phyloP scores from a whole-genome alignment of 2,329 filamentous ascomycete genomes.

The Colletotrichum viniferum region DNA sequence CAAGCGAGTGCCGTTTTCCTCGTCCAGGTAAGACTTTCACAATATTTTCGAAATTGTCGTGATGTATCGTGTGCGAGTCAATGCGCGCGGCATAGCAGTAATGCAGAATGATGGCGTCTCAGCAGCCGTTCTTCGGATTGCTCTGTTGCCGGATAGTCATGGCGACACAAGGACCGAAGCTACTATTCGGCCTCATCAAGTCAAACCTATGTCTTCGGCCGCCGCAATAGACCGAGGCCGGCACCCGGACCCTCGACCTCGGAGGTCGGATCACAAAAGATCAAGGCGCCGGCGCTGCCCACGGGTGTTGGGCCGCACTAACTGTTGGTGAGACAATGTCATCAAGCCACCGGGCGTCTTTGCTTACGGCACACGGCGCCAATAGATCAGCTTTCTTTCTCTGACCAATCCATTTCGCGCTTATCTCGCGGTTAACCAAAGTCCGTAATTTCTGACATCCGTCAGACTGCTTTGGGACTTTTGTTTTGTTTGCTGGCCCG shows the following conservation, averaged over 20 bases:
- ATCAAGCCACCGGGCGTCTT: background rate
- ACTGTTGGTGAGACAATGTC: background rate
- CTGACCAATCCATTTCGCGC: background rate
- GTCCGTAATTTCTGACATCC: background rate
- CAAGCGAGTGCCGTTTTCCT: too few species aligned
- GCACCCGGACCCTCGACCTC: background rate
- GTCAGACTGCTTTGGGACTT: background rate
- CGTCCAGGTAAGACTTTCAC: too few species aligned
- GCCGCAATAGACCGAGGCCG: background rate
- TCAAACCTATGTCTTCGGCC: background rate
- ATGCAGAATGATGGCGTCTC: too few species aligned
- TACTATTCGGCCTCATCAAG: background rate
- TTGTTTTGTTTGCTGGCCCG: background rate
- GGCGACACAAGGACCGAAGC: background rate
- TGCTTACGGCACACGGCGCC: background rate
- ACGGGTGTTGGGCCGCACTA: background rate
- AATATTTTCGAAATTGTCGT: accelerated
- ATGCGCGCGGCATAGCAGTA: too few species aligned
- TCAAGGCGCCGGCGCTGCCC: background rate
- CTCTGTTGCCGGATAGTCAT: background rate
- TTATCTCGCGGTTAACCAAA: background rate
- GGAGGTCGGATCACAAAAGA: background rate
- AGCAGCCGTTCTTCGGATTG: background rate
- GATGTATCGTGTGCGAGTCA: background rate
- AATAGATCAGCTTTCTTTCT: background rate